Conservation (phyloP, 805 yeast species). For the Candida boidinii region DNA sequence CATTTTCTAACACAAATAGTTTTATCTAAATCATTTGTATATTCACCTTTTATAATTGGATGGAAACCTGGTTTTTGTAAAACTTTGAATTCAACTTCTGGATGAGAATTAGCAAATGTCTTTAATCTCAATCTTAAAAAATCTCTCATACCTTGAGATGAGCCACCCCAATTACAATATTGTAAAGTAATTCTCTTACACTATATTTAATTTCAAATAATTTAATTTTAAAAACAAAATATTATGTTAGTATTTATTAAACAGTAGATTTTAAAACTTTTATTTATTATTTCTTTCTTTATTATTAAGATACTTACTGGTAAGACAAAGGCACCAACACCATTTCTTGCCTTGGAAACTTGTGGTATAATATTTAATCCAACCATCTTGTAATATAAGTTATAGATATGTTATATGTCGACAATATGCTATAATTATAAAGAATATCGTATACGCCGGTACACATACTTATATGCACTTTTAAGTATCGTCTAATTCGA, state of each 20-base stretch:
- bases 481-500: too few relatives aligned
- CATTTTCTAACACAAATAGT: conserved; percentile 70
- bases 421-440: too few relatives aligned
- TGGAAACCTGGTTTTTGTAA: conserved; percentile 64
- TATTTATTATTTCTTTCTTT: conserved; percentile 7
- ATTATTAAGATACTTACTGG: too few relatives aligned
- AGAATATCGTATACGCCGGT: too few relatives aligned
- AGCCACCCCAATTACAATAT: conserved; percentile 95
- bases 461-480: too few relatives aligned
- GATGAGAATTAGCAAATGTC: conserved; percentile 49
- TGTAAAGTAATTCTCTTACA: conserved; percentile 70
- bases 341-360: conserved; percentile 60
- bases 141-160: conserved; percentile 73
- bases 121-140: conserved; percentile 47
- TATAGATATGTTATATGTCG: too few relatives aligned
- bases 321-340: conserved; percentile 62
- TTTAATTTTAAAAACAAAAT: not conserved
- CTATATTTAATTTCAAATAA: too few relatives aligned
- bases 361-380: conserved; percentile 46
- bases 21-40: conserved; percentile 27
- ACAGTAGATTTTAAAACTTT: not conserved
- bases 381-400: conserved; percentile 30
- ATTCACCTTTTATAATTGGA: conserved; percentile 62
- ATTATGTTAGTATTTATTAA: not conserved
- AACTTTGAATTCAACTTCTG: conserved; percentile 66